Base-by-base conservation (phyloP, 139 green algal genomes). In the Zygnema cylindricum region DNA sequence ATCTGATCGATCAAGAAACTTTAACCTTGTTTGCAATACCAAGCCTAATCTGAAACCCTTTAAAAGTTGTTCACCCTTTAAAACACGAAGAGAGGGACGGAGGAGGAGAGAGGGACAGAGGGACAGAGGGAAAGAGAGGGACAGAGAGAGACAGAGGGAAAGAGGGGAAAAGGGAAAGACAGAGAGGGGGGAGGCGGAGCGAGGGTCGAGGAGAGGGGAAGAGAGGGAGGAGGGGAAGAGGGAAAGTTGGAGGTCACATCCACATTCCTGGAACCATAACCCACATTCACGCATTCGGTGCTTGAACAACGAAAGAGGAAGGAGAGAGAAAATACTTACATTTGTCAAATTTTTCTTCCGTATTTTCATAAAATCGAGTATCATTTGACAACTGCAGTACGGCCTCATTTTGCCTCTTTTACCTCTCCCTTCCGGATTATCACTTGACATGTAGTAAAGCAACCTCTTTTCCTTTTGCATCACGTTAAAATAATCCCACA, bases 401-500 rank as follows among this genome's bases (percentile, higher is more conserved):
- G 54, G 57, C n/a, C 54, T 39, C n/a, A 81, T 39, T 0, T 32
- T n/a, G 55, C 81, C 55, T 41, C 76, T 41, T 2, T 30, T 30
- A 42, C 57, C 57, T 41, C 25, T 30, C 39, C 57, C 57, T 39
- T 77, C 81, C 39, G 81, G 55, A 39, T 84, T 39, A 57, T 86
- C 81, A 57, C 81, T 86, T 39, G 55, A 55, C n/a, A 86, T 86
- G 55, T 84, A 81, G 32, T 54, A 35, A 30, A 81, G 55, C 81
- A 86, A 57, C 30, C 81, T 32, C 30, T 39, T 39, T n/a, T 86
- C 81, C n/a, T 86, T 76, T 25, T 76, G 55, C 81, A 86, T 86
- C 30, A 30, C 32, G 30, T 33, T 30, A 40, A 86, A 86, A 57
- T 79, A 86, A 39, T 86, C 81, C 32, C 33, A 86, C 57, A 86